phyloP scores from a whole-genome alignment of 148 eudicot species.

The Rhododendron ferrugineum region DNA sequence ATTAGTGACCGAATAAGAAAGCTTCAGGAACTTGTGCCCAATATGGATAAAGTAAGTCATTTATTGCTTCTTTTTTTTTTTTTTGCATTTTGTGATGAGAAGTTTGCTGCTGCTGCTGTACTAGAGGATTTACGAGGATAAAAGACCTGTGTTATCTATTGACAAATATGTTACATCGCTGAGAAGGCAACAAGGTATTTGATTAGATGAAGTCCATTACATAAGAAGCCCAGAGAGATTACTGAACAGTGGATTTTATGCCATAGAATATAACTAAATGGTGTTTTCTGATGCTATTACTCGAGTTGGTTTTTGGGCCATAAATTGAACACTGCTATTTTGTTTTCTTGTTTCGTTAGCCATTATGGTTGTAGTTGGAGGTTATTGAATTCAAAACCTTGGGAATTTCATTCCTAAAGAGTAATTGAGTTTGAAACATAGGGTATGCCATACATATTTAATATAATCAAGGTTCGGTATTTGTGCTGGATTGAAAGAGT shows the following conservation, averaged over 20 bases:
- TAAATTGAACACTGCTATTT: neutral
- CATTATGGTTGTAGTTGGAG: neutral
- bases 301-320: neutral
- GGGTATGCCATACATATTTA: neutral
- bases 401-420: neutral
- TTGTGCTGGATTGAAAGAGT: neutral
- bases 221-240: neutral
- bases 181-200: neutral
- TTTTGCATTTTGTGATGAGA: neutral
- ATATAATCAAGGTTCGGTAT: neutral
- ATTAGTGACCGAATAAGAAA: constrained; percentile 92
- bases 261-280: neutral
- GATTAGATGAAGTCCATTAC: neutral
- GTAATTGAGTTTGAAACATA: neutral
- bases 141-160: neutral
- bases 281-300: neutral
- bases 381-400: neutral
- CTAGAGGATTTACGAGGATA: neutral
- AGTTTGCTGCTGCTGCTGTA: neutral
- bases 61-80: neutral
- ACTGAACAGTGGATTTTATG: neutral
- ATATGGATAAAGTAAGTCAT: constrained; percentile 77
- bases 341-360: neutral
- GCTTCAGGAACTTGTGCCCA: constrained; percentile 94
- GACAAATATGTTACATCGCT: neutral